These are phyloP conservation scores for Paecilomyces formosus DNA, from an alignment of 2,329 filamentous ascomycete genomes.

Conservation along the genomic window DNA sequence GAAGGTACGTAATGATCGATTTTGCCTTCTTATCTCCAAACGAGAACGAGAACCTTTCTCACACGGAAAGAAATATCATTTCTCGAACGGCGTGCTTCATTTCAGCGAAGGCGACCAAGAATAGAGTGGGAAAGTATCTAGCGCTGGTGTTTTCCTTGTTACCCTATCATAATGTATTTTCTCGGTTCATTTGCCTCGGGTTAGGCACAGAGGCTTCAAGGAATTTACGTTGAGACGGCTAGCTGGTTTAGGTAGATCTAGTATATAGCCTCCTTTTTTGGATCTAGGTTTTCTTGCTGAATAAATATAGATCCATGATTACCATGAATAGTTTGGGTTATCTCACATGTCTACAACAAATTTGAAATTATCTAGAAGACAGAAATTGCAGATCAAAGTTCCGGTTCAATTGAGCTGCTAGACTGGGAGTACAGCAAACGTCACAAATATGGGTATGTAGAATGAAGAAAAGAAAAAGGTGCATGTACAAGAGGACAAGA, in stretches of 20 bases:
- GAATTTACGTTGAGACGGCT: neutral
- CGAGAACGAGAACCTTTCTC: neutral
- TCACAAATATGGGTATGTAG: neutral
- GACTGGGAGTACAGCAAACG: neutral
- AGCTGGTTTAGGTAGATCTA: neutral
- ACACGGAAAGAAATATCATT: neutral
- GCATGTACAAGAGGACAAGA: neutral
- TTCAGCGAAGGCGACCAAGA: too few species aligned
- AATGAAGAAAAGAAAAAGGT: neutral
- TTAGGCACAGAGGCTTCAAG: neutral
- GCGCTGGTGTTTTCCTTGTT: neutral
- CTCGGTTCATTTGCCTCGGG: neutral
- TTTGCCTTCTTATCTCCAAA: neutral
- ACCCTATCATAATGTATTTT: neutral
- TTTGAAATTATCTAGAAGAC: neutral
- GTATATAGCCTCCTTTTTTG: neutral
- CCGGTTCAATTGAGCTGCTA: neutral
- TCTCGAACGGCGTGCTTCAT: neutral
- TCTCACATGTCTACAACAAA: neutral
- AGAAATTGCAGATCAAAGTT: neutral
- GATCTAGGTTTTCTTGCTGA: neutral
- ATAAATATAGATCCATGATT: neutral
- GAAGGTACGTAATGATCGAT: neutral
- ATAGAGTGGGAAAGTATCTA: too few species aligned
- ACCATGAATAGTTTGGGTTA: neutral